Percentiles rank a stretch among this genome's conserved stretches.
Evolutionary conservation across 257 asterid species (phyloP).

Genomic region (Voacanga thouarsii): DNA sequence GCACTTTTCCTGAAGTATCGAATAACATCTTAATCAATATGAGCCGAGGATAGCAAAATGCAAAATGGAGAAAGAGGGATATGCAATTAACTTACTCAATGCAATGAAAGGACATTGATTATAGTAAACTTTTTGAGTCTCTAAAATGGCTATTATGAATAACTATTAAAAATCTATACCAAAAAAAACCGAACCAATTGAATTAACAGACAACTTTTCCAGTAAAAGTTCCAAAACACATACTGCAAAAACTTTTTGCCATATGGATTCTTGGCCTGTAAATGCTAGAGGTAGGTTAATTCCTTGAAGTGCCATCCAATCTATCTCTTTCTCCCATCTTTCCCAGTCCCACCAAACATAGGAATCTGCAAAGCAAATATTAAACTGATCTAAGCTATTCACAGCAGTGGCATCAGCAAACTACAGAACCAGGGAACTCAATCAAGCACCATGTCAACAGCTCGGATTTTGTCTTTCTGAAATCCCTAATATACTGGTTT

Average conservation of each 20-base stretch:
- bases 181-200: neutral
- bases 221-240: conserved; percentile 18
- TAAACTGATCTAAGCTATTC: conserved; percentile 23
- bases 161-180: neutral
- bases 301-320: conserved; percentile 99
- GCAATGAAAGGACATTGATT: neutral
- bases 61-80: neutral
- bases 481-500: neutral
- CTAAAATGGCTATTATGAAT: neutral
- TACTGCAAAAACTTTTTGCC: conserved; percentile 95
- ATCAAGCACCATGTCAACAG: neutral
- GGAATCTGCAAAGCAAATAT: conserved; percentile 59
- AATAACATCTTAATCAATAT: neutral
- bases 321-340: conserved; percentile 99
- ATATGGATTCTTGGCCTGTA: conserved; percentile 91
- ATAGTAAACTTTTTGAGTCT: neutral
- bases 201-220: neutral
- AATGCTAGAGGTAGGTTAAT: conserved; percentile 88
- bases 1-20: neutral
- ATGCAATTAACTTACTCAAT: neutral
- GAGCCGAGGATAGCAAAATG: neutral
- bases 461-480: neutral
- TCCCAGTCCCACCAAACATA: conserved; percentile 99
- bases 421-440: neutral
- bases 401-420: conserved; percentile 18